These are phyloP conservation scores for Ensete glaucum DNA, from an alignment of 176 grass and related monocot genomes.

Conservation along the genomic window DNA sequence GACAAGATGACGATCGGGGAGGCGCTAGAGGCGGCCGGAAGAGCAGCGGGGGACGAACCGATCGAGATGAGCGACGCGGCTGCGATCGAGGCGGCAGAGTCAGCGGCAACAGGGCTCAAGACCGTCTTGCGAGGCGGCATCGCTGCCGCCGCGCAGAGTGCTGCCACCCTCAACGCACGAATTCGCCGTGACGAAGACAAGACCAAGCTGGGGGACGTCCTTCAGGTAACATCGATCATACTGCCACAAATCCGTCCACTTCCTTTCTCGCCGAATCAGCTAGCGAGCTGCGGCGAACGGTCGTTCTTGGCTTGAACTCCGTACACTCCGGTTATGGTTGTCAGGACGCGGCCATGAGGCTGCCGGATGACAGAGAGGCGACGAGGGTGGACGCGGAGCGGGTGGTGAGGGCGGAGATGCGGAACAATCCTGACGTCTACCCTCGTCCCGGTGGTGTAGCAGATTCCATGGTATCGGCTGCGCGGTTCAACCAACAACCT, in stretches of 20 bases:
- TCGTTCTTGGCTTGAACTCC: background rate
- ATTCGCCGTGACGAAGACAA: slow-evolving; percentile 28
- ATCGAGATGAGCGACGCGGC: slow-evolving; percentile 62
- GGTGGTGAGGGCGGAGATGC: slow-evolving; percentile 36
- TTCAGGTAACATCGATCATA: slow-evolving; percentile 24
- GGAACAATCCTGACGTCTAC: slow-evolving; percentile 30
- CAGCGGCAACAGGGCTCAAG: slow-evolving; percentile 31
- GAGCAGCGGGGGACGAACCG: slow-evolving; percentile 19
- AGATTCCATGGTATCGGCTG: background rate
- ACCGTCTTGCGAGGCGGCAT: slow-evolving; percentile 25
- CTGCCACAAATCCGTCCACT: no score
- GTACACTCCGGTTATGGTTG: no score
- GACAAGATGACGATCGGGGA: slow-evolving; percentile 57
- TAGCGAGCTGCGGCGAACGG: no score
- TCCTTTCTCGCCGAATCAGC: no score
- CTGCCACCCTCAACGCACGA: slow-evolving; percentile 31
- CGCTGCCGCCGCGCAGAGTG: slow-evolving; percentile 36
- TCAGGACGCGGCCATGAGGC: slow-evolving; percentile 41
- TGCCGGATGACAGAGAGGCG: slow-evolving; percentile 44
- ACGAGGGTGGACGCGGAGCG: slow-evolving; percentile 42
- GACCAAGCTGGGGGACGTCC: slow-evolving; percentile 54
- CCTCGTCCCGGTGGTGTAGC: slow-evolving; percentile 25
- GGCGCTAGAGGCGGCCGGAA: slow-evolving; percentile 45
- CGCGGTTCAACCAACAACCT: background rate
- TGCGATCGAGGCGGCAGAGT: slow-evolving; percentile 55